Evolutionary conservation across 169 alveolate genomes (phyloP).

Genomic region (Cryptosporidium baileyi): DNA sequence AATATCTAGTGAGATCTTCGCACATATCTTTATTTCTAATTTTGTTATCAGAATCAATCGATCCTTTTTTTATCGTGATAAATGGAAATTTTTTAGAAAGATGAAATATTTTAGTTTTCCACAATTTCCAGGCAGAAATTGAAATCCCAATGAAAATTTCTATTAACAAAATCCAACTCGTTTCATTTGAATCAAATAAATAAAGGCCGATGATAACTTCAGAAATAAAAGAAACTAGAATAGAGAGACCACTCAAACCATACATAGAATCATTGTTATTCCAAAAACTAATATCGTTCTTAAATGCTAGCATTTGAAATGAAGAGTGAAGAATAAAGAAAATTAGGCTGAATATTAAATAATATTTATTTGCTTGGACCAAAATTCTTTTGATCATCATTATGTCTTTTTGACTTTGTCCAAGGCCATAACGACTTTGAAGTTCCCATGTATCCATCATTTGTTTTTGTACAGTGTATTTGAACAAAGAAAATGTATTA

Average conservation of each 20-base stretch:
- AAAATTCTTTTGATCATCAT: slow-evolving; percentile 86
- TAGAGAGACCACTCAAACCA: slow-evolving; percentile 92
- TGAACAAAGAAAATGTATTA: slow-evolving; percentile 69
- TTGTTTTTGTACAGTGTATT: slow-evolving; percentile 63
- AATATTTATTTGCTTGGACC: slow-evolving; percentile 85
- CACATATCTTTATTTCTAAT: neutral
- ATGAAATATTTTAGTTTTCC: slow-evolving; percentile 89
- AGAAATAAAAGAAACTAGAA: slow-evolving; percentile 85
- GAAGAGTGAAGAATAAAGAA: slow-evolving; percentile 86
- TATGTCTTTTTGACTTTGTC: slow-evolving; percentile 79
- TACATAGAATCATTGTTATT: slow-evolving; percentile 91
- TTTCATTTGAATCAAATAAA: slow-evolving; percentile 90
- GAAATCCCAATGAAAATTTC: slow-evolving; percentile 89
- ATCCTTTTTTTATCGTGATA: slow-evolving; percentile 73
- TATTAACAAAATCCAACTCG: slow-evolving; percentile 89
- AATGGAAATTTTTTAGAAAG: slow-evolving; percentile 84
- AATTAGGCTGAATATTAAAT: slow-evolving; percentile 81
- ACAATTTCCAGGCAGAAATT: slow-evolving; percentile 92
- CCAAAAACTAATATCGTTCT: slow-evolving; percentile 95
- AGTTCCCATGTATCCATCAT: slow-evolving; percentile 56
- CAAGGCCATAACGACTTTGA: slow-evolving; percentile 55
- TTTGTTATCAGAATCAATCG: slow-evolving; percentile 1
- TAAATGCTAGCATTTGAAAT: slow-evolving; percentile 90
- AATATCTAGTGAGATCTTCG: slow-evolving; percentile 82
- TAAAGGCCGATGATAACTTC: slow-evolving; percentile 91